Evolutionary conservation across 78 protist species (phyloP).

Genomic region (Paratrimastix pyriformis): DNA sequence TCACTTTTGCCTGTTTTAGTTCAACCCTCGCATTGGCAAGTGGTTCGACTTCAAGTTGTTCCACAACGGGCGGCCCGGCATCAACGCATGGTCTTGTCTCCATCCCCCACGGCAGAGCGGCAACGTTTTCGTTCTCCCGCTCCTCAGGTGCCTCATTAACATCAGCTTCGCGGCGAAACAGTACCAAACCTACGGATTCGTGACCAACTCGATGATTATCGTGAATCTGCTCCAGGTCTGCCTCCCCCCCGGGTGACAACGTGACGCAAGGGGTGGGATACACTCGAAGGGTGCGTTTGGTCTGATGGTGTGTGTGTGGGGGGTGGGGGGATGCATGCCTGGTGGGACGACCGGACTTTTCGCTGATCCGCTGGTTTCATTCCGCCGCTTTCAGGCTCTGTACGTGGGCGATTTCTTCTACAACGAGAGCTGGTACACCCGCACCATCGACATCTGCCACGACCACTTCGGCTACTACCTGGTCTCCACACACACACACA

Average conservation of each 20-base stretch:
- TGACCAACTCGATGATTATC: constrained; percentile 30
- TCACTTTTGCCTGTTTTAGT: too few species aligned
- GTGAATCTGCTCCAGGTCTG: constrained; percentile 40
- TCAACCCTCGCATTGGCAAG: too few species aligned
- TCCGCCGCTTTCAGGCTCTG: background rate
- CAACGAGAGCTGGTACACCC: constrained; percentile 32
- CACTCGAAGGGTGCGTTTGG: background rate
- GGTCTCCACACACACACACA: constrained; percentile 50
- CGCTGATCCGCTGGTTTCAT: background rate
- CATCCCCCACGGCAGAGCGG: too few species aligned
- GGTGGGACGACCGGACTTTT: background rate
- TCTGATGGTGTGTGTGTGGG: background rate
- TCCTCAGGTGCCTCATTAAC: constrained; percentile 37
- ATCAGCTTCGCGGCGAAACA: constrained; percentile 45
- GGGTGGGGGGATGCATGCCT: background rate
- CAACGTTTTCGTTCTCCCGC: too few species aligned
- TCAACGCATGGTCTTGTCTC: constrained; percentile 72
- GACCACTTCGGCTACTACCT: constrained; percentile 84
- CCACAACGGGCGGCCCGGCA: constrained; percentile 80
- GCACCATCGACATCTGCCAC: constrained; percentile 67
- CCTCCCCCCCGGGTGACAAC: background rate
- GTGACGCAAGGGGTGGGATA: background rate
- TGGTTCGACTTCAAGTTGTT: constrained; percentile 66
- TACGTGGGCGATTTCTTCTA: constrained; percentile 60
- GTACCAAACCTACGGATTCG: constrained; percentile 34